Evolutionary conservation across 2,329 filamentous ascomycete species (phyloP).

Genomic region (Fusarium continuum): DNA sequence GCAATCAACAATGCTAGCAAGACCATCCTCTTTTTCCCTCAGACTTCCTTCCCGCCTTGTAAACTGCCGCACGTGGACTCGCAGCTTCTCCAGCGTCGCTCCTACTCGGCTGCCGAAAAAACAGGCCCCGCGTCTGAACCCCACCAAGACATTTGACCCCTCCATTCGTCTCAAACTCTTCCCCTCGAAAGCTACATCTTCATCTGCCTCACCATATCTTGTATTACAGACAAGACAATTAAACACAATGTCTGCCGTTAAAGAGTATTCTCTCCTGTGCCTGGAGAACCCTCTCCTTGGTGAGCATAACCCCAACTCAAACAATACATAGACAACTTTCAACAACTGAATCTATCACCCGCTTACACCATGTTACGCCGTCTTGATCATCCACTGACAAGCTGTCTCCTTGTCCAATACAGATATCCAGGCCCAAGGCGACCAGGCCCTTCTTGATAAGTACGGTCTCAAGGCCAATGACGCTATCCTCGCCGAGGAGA

Average conservation of each 20-base stretch:
- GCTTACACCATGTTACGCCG: conserved; percentile 15
- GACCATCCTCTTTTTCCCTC: conserved; percentile 5
- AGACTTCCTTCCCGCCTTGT: conserved; percentile 17
- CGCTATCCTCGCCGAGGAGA: conserved; percentile 92
- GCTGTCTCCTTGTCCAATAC: conserved; percentile 15
- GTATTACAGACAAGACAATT: conserved; percentile 30
- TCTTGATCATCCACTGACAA: conserved; percentile 29
- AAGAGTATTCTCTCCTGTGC: conserved; percentile 89
- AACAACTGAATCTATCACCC: background rate
- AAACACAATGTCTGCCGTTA: conserved; percentile 72
- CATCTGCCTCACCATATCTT: conserved; percentile 12
- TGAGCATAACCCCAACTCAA: conserved; percentile 57
- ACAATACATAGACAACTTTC: background rate
- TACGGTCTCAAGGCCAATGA: conserved; percentile 96
- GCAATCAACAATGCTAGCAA: conserved; percentile 23
- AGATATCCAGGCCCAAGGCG: conserved; percentile 92
- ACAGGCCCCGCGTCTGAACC: conserved; percentile 36
- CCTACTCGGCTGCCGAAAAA: conserved; percentile 38
- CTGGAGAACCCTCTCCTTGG: conserved; percentile 98
- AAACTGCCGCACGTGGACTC: conserved; percentile 38
- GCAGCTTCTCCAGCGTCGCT: conserved; percentile 36
- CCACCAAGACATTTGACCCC: conserved; percentile 40
- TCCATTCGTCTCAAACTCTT: conserved; percentile 44
- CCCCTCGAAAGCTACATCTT: conserved; percentile 32
- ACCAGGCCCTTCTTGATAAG: conserved; percentile 87